Conservation (phyloP, 441 rosid genomes). For the Populus hybrid region DNA sequence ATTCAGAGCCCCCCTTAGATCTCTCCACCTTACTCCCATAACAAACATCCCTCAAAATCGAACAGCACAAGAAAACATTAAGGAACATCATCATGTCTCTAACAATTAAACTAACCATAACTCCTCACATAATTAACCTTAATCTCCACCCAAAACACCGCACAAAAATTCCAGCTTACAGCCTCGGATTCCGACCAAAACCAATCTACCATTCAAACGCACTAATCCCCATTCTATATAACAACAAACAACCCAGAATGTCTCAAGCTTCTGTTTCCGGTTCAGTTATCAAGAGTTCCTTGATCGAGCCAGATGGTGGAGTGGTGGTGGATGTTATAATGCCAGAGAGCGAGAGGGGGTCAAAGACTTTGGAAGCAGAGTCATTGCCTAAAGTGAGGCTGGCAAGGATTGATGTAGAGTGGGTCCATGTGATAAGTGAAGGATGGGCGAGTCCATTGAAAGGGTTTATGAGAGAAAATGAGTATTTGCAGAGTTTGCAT, state of each 20-base stretch:
- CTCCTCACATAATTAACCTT: constrained; percentile 17
- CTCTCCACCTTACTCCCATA: constrained; percentile 16
- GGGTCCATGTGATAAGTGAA: constrained; percentile 94
- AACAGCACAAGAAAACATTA: background rate
- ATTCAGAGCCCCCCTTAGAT: constrained; percentile 26
- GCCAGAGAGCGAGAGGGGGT: constrained; percentile 47
- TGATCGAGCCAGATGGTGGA: constrained; percentile 96
- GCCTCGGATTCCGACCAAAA: constrained; percentile 19
- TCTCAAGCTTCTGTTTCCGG: constrained; percentile 16
- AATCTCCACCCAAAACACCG: constrained; percentile 10
- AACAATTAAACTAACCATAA: constrained; percentile 42
- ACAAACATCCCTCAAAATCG: background rate
- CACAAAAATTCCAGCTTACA: constrained; percentile 18
- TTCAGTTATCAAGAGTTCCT: constrained; percentile 50
- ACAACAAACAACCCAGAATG: constrained; percentile 28
- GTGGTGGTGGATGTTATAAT: constrained; percentile 63
- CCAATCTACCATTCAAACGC: constrained; percentile 45
- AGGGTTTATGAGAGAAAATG: constrained; percentile 93
- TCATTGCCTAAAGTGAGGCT: constrained; percentile 62
- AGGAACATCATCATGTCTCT: constrained; percentile 42
- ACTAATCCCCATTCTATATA: constrained; percentile 17
- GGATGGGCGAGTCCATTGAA: constrained; percentile 96
- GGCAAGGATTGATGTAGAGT: constrained; percentile 75
- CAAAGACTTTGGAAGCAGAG: constrained; percentile 57
- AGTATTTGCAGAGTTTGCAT: constrained; percentile 88